Conservation (phyloP, 2,329 filamentous ascomycete genomes). For the Bipolaris bicolor region DNA sequence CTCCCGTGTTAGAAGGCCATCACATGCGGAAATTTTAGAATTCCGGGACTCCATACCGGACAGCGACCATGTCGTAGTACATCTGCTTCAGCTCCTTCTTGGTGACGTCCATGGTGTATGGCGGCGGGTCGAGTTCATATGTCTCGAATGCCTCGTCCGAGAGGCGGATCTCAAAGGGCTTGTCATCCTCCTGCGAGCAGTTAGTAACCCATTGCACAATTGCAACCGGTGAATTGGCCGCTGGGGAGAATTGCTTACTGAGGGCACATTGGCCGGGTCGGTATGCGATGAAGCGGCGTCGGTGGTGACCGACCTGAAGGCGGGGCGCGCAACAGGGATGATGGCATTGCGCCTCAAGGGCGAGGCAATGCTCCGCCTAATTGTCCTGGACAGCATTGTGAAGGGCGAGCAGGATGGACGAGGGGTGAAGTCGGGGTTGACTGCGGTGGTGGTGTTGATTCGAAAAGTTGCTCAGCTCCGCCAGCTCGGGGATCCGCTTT, state of each 20-base stretch:
- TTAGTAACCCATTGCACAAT: conserved; percentile 26
- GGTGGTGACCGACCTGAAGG: conserved; percentile 80
- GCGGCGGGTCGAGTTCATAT: conserved; percentile 95
- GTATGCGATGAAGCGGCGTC: conserved; percentile 91
- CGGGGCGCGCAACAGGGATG: conserved; percentile 42
- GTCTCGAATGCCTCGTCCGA: conserved; percentile 99
- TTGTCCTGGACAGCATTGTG: conserved; percentile 50
- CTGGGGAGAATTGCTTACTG: conserved; percentile 56
- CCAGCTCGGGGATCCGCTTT: conserved; percentile 28
- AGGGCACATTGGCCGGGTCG: conserved; percentile 74
- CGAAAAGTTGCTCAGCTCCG: conserved; percentile 30
- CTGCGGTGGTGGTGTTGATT: conserved; percentile 26
- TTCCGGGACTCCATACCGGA: conserved; percentile 70
- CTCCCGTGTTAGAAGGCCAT: conserved; percentile 20
- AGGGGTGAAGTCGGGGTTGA: conserved; percentile 27
- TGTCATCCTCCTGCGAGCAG: conserved; percentile 78
- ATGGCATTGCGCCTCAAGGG: conserved; percentile 49
- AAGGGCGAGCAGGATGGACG: conserved; percentile 25
- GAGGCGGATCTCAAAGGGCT: conserved; percentile 88
- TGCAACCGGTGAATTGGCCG: conserved; percentile 6
- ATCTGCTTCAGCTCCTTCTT: conserved; percentile 99
- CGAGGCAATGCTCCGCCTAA: conserved; percentile 49
- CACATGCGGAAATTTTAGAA: neutral
- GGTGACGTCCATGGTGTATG: conserved; percentile 89
- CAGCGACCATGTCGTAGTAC: conserved; percentile 96